Evolutionary conservation across 2,329 filamentous ascomycete genomes (phyloP).

Genomic region (Bisporella sp.): DNA sequence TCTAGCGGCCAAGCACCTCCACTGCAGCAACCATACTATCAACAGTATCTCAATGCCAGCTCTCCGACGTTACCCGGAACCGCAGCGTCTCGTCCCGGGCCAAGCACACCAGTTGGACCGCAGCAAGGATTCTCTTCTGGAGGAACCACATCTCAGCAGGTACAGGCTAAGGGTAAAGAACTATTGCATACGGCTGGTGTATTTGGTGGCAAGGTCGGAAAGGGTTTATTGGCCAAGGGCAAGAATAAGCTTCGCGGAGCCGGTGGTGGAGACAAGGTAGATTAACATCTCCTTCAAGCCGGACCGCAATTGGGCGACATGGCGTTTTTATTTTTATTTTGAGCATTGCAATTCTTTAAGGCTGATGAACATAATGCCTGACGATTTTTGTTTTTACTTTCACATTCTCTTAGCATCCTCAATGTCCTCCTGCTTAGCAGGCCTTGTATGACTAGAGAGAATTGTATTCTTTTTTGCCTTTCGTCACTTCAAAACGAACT

Average conservation of each 20-base stretch:
- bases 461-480: conserved; percentile 21
- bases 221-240: conserved; percentile 85
- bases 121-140: conserved; percentile 21
- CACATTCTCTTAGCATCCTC: conserved; percentile 5
- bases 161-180: conserved; percentile 73
- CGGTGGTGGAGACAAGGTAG: conserved; percentile 74
- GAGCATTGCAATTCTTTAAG: conserved; percentile 9
- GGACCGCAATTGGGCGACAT: conserved; percentile 24
- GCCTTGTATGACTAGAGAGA: conserved; percentile 27
- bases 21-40: conserved; percentile 44
- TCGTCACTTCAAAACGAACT: conserved; percentile 21
- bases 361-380: conserved; percentile 20
- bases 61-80: conserved; percentile 20
- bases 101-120: conserved; percentile 12
- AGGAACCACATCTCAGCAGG: conserved; percentile 25
- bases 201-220: conserved; percentile 69
- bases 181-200: conserved; percentile 75
- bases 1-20: conserved; percentile 9
- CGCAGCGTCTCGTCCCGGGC: conserved; percentile 10
- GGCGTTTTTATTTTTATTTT: conserved; percentile 21
- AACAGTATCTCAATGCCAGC: conserved; percentile 49
- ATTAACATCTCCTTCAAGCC: conserved; percentile 49
- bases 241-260: conserved; percentile 65
- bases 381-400: conserved; percentile 11
- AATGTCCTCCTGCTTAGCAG: conserved; percentile 24